These are phyloP conservation scores for Blastocystis sp. DNA, from an alignment of 352 stramenopile species.

Conservation along the genomic window DNA sequence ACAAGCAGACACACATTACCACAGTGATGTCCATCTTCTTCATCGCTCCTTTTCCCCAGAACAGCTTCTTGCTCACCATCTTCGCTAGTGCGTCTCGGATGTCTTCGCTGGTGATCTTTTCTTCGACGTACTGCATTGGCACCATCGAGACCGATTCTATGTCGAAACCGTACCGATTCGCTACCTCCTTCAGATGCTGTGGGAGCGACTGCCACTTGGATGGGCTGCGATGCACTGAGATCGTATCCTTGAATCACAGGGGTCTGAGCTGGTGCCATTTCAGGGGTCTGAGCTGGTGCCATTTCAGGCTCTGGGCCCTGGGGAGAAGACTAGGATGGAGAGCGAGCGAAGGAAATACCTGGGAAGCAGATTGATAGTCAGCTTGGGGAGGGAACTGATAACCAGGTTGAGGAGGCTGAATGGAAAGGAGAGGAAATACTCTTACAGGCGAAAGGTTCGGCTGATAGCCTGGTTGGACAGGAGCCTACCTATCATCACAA, in stretches of 20 bases:
- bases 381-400: background rate
- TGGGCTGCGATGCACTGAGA: background rate
- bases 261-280: background rate
- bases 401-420: background rate
- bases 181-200: background rate
- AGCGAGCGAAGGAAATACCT: background rate
- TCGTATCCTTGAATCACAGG: background rate
- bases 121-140: background rate
- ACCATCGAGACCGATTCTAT: slow-evolving; percentile 19
- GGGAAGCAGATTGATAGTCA: background rate
- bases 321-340: background rate
- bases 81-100: background rate
- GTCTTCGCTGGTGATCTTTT: slow-evolving; percentile 28
- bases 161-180: background rate
- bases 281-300: background rate
- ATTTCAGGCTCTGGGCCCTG: background rate
- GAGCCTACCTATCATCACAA: no score
- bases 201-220: background rate
- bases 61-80: slow-evolving; percentile 5
- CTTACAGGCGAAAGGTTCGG: no score
- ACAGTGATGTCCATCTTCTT: slow-evolving; percentile 27
- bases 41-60: slow-evolving; percentile 37
- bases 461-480: no score
- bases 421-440: background rate
- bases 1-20: background rate